phyloP scores from a whole-genome alignment of 1,284 basidiomycete genomes.

The Phaffia rhodozyma region DNA sequence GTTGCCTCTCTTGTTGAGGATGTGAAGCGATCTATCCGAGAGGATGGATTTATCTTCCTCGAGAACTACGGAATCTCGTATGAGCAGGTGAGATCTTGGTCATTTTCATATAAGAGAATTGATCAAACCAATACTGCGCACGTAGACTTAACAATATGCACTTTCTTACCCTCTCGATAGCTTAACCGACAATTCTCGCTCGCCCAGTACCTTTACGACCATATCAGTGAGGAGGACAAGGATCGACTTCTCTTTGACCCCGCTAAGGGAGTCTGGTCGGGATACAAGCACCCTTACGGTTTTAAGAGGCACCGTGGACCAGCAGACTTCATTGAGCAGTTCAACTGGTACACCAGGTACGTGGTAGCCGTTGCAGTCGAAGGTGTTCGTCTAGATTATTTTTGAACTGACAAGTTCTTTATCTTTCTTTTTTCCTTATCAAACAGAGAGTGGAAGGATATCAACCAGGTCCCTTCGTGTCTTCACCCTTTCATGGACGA shows the following conservation, averaged over 20 bases:
- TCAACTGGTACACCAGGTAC: slow-evolving; percentile 33
- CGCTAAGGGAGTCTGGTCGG: slow-evolving; percentile 28
- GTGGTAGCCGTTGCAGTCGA: too few relatives aligned
- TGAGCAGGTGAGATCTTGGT: slow-evolving; percentile 23
- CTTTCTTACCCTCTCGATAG: slow-evolving; percentile 11
- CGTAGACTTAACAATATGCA: not conserved
- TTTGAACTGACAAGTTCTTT: too few relatives aligned
- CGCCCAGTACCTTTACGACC: slow-evolving; percentile 26
- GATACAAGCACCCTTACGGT: slow-evolving; percentile 38
- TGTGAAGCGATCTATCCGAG: slow-evolving; percentile 25
- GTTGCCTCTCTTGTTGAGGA: slow-evolving; percentile 22
- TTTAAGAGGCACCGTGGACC: slow-evolving; percentile 35
- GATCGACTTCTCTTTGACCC: slow-evolving; percentile 26
- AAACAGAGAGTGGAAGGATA: slow-evolving; percentile 25
- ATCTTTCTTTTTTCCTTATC: too few relatives aligned
- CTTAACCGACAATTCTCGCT: slow-evolving; percentile 29
- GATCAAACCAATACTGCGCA: not conserved
- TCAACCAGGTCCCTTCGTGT: slow-evolving; percentile 23
- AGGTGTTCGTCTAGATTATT: too few relatives aligned
- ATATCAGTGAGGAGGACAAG: slow-evolving; percentile 29
- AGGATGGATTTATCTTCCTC: slow-evolving; percentile 30
- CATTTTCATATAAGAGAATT: not conserved
- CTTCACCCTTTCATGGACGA: slow-evolving; percentile 32
- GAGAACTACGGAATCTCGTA: slow-evolving; percentile 28
- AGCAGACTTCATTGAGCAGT: slow-evolving; percentile 36